phyloP scores from a whole-genome alignment of 169 alveolate species.

The Babesia ovis region DNA sequence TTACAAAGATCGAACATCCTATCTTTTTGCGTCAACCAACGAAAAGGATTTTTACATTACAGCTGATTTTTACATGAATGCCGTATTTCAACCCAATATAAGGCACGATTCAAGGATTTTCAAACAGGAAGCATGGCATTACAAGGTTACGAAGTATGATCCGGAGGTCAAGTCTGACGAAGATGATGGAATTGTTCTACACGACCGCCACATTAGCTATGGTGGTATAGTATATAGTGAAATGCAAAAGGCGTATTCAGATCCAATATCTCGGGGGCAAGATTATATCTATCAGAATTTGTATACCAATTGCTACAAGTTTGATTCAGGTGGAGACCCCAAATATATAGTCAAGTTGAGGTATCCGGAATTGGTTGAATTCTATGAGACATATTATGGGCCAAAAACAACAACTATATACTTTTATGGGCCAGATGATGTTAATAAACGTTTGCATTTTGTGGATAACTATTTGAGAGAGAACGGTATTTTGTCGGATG shows the following conservation, averaged over 20 bases:
- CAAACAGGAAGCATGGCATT: conserved; percentile 88
- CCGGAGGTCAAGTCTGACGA: conserved; percentile 52
- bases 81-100: conserved; percentile 82
- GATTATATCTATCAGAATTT: conserved; percentile 44
- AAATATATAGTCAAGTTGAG: conserved; percentile 76
- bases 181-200: conserved; percentile 68
- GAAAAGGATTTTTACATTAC: conserved; percentile 70
- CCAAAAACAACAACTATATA: conserved; percentile 80
- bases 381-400: conserved; percentile 77
- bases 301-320: conserved; percentile 75
- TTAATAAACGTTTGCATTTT: conserved; percentile 66
- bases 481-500: conserved; percentile 18
- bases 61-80: conserved; percentile 73
- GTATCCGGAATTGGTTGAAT: conserved; percentile 74
- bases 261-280: conserved; percentile 43
- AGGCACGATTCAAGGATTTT: conserved; percentile 68
- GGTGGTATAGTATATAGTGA: conserved; percentile 79
- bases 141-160: conserved; percentile 64
- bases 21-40: conserved; percentile 85
- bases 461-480: conserved; percentile 67
- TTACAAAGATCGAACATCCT: conserved; percentile 84
- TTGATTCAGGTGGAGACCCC: conserved; percentile 88
- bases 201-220: conserved; percentile 50
- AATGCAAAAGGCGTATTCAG: conserved; percentile 70
- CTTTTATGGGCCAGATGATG: conserved; percentile 76